Evolutionary conservation across 768 basidiomycete species (phyloP).

Genomic region (Sporobolomyces pararoseus): DNA sequence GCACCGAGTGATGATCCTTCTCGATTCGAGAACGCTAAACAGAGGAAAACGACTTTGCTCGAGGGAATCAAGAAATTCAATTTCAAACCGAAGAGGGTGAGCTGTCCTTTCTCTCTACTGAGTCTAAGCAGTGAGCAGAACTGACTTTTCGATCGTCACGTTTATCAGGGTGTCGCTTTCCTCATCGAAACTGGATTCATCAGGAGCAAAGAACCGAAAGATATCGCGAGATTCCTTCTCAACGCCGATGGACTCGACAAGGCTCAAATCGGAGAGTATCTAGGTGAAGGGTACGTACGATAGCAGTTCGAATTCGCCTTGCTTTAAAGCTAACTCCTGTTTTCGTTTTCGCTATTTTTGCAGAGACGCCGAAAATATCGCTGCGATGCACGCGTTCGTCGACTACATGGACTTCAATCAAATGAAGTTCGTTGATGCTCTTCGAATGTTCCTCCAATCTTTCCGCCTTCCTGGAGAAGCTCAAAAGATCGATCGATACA

Average conservation of each 20-base stretch:
- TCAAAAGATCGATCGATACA: constrained; percentile 97
- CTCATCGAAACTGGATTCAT: constrained; percentile 86
- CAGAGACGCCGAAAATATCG: constrained; percentile 83
- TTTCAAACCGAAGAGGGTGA: constrained; percentile 91
- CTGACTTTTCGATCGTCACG: background rate
- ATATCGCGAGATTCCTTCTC: constrained; percentile 79
- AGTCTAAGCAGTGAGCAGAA: background rate
- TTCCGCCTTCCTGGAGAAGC: constrained; percentile 96
- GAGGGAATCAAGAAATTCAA: constrained; percentile 98
- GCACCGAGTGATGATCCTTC: constrained; percentile 72
- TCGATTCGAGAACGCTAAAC: constrained; percentile 89
- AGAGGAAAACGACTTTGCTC: constrained; percentile 86
- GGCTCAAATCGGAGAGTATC: constrained; percentile 92
- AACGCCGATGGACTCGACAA: constrained; percentile 90
- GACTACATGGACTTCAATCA: constrained; percentile 83
- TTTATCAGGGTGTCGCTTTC: constrained; percentile 74
- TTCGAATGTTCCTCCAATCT: constrained; percentile 83
- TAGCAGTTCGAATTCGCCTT: too few species aligned
- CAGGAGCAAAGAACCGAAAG: constrained; percentile 62
- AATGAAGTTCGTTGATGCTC: constrained; percentile 77
- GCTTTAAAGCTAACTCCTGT: background rate
- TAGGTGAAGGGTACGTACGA: constrained; percentile 80
- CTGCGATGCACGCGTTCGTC: constrained; percentile 96
- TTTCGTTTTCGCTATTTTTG: background rate
- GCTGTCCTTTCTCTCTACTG: constrained; percentile 43